These are phyloP conservation scores for Alternaria dauci DNA, from an alignment of 2,329 filamentous ascomycete genomes.

Conservation along the genomic window DNA sequence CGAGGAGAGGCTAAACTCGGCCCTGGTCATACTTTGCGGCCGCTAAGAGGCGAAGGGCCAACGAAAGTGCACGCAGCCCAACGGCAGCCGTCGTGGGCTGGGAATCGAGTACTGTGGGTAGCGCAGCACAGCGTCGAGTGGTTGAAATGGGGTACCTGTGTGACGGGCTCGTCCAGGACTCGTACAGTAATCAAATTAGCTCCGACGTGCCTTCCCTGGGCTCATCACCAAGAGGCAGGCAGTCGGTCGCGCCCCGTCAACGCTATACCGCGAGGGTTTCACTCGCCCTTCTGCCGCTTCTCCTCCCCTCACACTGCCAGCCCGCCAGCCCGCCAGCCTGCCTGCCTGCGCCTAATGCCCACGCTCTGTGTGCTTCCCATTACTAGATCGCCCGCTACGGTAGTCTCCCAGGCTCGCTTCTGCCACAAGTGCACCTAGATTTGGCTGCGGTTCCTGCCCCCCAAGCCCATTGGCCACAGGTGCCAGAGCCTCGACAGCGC, in stretches of 20 bases:
- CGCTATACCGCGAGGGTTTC: neutral
- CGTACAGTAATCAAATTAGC: slow-evolving; percentile 33
- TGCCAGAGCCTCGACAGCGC: slow-evolving; percentile 22
- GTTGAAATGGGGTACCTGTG: slow-evolving; percentile 25
- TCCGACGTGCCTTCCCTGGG: slow-evolving; percentile 25
- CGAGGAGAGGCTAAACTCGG: slow-evolving; percentile 10
- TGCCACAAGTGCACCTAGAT: neutral
- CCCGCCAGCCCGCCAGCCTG: no score
- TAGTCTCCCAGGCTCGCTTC: neutral
- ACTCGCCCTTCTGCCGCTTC: slow-evolving; percentile 6
- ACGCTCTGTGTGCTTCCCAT: neutral
- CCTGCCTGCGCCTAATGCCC: slow-evolving; percentile 13
- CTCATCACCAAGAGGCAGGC: slow-evolving; percentile 6
- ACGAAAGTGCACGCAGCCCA: slow-evolving; percentile 5
- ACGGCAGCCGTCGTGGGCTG: neutral
- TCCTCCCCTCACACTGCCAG: slow-evolving; percentile 2
- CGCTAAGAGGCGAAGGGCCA: slow-evolving; percentile 5
- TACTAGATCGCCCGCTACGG: neutral
- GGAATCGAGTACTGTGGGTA: slow-evolving; percentile 1
- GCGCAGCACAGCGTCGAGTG: slow-evolving; percentile 1
- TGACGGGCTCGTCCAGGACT: slow-evolving; percentile 22
- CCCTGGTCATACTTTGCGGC: slow-evolving; percentile 9
- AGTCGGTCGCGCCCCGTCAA: slow-evolving; percentile 14
- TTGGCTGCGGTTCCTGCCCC: slow-evolving; percentile 22
- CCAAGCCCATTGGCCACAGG: slow-evolving; percentile 24